Percentiles rank a stretch among this genome's conserved stretches.
Conservation (phyloP, 2,329 filamentous ascomycete species). For the Fusarium sp. region DNA sequence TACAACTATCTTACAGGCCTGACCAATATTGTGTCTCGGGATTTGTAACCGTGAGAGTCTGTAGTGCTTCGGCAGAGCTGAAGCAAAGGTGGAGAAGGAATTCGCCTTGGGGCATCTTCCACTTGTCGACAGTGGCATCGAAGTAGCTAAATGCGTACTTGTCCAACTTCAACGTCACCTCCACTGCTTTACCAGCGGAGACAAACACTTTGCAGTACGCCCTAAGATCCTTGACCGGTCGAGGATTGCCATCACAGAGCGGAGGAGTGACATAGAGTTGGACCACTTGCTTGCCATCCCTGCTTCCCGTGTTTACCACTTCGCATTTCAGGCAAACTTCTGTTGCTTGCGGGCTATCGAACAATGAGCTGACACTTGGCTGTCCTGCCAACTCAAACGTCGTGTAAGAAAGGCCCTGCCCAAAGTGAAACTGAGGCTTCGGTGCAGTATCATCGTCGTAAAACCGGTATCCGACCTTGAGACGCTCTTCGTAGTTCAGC, state of each 20-base stretch:
- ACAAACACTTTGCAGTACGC: neutral
- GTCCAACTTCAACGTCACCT: neutral
- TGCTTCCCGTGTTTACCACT: neutral
- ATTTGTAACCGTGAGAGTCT: neutral
- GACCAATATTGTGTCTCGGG: neutral
- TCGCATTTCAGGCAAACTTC: neutral
- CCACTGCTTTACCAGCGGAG: accelerated
- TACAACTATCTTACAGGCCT: neutral
- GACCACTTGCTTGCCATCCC: neutral
- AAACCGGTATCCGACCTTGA: slow-evolving; percentile 9
- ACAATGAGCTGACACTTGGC: accelerated
- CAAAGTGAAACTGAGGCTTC: slow-evolving; percentile 4
- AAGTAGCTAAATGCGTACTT: slow-evolving; percentile 22
- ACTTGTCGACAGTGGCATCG: neutral
- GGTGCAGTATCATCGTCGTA: neutral
- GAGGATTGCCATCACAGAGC: neutral
- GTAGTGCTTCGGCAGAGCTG: neutral
- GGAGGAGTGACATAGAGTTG: neutral
- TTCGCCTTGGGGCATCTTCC: neutral
- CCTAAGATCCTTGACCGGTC: slow-evolving; percentile 2
- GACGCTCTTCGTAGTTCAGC: neutral
- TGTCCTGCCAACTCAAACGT: neutral
- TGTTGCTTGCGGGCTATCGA: accelerated
- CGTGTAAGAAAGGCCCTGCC: slow-evolving; percentile 6
- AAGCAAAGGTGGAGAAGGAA: neutral